Evolutionary conservation across 345 rosid genomes (phyloP).

Genomic region (Diplotaxis tenuifolia): DNA sequence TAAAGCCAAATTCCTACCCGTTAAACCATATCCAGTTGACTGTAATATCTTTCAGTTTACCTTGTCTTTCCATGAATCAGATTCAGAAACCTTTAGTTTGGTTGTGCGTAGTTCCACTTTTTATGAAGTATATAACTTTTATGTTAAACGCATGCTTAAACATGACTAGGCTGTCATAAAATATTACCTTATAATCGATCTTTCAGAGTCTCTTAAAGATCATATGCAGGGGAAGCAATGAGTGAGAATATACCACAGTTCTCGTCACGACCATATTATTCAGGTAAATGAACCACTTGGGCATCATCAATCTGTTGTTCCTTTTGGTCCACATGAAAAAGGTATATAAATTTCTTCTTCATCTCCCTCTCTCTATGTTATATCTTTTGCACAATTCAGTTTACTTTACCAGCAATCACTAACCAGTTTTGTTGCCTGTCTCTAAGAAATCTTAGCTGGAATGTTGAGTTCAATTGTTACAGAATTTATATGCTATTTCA

Average conservation of each 20-base stretch:
- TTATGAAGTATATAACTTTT: slow-evolving; percentile 20
- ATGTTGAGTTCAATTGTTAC: background rate
- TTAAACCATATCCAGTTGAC: slow-evolving; percentile 56
- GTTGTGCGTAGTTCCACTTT: slow-evolving; percentile 17
- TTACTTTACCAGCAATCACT: too few relatives aligned
- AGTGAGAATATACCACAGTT: background rate
- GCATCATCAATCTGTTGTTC: slow-evolving; percentile 1
- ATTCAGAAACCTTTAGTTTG: slow-evolving; percentile 31
- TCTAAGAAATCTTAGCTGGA: background rate
- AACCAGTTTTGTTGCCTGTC: background rate
- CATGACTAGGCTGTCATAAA: slow-evolving; percentile 3
- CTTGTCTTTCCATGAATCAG: slow-evolving; percentile 23
- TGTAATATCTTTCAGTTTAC: slow-evolving; percentile 37
- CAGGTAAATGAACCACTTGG: slow-evolving; percentile 5
- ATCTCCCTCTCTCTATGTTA: too few relatives aligned
- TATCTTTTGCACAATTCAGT: slow-evolving; percentile 16
- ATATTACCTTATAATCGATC: background rate
- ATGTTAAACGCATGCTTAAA: slow-evolving; percentile 9
- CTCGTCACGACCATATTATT: slow-evolving; percentile 5
- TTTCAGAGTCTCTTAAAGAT: slow-evolving; percentile 1
- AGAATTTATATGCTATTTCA: background rate
- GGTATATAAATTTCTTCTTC: slow-evolving; percentile 22
- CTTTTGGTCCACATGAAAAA: slow-evolving; percentile 14
- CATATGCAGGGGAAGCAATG: slow-evolving; percentile 37
- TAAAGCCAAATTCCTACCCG: slow-evolving; percentile 61